Percentiles rank a stretch among this genome's conserved stretches.
Evolutionary conservation across 2,329 filamentous ascomycete species (phyloP).

Genomic region (Monilinia fructicola): DNA sequence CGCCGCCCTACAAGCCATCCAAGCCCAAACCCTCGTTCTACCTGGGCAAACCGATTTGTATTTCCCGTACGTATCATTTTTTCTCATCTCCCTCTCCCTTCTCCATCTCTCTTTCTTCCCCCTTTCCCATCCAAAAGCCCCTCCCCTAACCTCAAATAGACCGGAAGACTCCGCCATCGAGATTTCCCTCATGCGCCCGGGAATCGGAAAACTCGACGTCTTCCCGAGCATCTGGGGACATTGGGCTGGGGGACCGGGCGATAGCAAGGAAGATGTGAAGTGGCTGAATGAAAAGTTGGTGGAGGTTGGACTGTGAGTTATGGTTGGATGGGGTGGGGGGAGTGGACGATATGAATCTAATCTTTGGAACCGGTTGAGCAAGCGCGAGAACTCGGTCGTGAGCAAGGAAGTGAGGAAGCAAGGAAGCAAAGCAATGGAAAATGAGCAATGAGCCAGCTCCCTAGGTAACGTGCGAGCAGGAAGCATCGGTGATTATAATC

Average conservation of each 20-base stretch:
- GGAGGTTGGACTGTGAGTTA: constrained; percentile 31
- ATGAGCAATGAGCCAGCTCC: background rate
- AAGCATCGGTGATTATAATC: background rate
- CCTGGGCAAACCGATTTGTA: constrained; percentile 75
- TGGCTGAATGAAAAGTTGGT: constrained; percentile 61
- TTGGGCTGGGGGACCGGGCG: constrained; percentile 67
- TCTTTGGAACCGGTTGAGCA: background rate
- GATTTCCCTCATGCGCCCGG: constrained; percentile 60
- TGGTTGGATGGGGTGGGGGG: too few relatives aligned
- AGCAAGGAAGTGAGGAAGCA: background rate
- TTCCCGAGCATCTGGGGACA: constrained; percentile 66
- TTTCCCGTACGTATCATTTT: constrained; percentile 58
- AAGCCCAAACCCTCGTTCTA: constrained; percentile 69
- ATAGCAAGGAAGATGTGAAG: constrained; percentile 67
- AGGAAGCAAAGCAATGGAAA: background rate
- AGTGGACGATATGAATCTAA: too few relatives aligned
- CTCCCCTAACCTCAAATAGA: constrained; percentile 40
- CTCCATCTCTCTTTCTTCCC: background rate
- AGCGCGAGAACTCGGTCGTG: too few relatives aligned
- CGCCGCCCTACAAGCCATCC: constrained; percentile 66
- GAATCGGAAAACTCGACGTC: constrained; percentile 53
- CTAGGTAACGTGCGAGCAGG: background rate
- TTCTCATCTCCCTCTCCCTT: background rate
- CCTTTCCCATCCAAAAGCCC: too few relatives aligned
- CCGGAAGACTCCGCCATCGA: constrained; percentile 78